Evolutionary conservation across 2,329 filamentous ascomycete genomes (phyloP), one percentile per base, ranked within the genome.

Genomic region (Colletotrichum incanum): DNA sequence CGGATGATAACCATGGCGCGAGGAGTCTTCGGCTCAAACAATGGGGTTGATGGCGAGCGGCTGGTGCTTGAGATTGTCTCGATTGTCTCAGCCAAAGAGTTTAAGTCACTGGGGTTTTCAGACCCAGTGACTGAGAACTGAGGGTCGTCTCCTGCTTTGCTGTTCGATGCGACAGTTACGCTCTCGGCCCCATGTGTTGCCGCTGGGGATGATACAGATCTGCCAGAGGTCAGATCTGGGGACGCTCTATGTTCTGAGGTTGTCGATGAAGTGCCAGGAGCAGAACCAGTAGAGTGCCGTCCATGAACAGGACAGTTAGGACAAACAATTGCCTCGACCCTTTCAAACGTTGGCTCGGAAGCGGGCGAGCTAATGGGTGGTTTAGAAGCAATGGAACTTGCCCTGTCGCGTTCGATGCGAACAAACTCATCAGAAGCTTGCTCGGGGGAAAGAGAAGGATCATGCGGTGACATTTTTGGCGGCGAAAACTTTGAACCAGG

Each of bases 231-330:
- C n/a, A n/a, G n/a, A n/a, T n/a, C n/a, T n/a, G n/a, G n/a, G n/a
- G n/a, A n/a, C n/a, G n/a, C n/a, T n/a, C n/a, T n/a, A n/a, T n/a
- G n/a, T n/a, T n/a, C n/a, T n/a, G n/a, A n/a, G n/a, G n/a, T n/a
- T n/a, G n/a, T n/a, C n/a, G n/a, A n/a, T n/a, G n/a, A n/a, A n/a
- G 31, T 8, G 31, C 31, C 8, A 5, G 5, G 31, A 34, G 5
- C 28, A 12, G 34, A 45, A 20, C 14, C 28, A 8, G 28, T 49
- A 7, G 73, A 72, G 12, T 69, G 60, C 9, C 58, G 60, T 28
- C 75, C 75, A 37, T 76, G 75, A 9, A 76, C 54, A 23, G 74
- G 75, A 68, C 72, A 63, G 65, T 74, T 64, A 52, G 75, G 28
- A 65, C 58, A 61, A 45, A 72, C 23, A 59, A 79, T 73, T 11